Evolutionary conservation across 768 basidiomycete genomes (phyloP), one percentile per base, ranked within the genome.

Genomic region (Boletus vermiculosoides): DNA sequence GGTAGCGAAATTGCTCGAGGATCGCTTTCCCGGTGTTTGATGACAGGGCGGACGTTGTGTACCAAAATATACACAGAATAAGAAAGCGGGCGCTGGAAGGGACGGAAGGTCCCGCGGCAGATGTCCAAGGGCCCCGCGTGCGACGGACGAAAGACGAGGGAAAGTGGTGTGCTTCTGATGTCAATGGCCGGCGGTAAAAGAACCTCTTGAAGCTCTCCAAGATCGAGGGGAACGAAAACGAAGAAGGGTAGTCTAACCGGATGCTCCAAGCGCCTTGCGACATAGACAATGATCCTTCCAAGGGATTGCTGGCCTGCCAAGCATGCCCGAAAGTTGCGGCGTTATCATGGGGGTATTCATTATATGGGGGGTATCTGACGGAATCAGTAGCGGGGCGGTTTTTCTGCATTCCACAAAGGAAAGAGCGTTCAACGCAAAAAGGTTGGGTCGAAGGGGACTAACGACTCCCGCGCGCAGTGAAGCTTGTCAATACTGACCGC

Each of bases 11-110:
- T 64, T 89, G 87, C 63, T 80, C 94, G 64, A 99, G 80, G 74
- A 99, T 95, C 45, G 88, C 83, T 71, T 99, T 99, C 55, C 95
- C 97, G 1, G 96, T 98, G 69, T 98, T 98, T 41, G 93, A 96
- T 2, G 94, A 94, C 50, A 98, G 73, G 1, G 96, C 96, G 7
- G 94, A 97, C 4, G 88, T 86, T 16, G 86, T 81, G 74, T 99
- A 99, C 97, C 97, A 99, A 22, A 98, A 78, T 18, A 78, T 74
- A 70, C 97, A 99, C 34, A 96, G 79, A 53, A 90, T 72, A 46
- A 94, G 75, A 75, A 99, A 98, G 55, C 73, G 77, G 12, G 75
- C 28, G 1, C 75, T 74, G 3, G 78, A 63, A 28, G 60, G 45
- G 4, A 73, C 41, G 23, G 71, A 54, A 20, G 60, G 33, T 28